Percentiles rank a stretch among this genome's conserved stretches.
Evolutionary conservation across 2,329 filamentous ascomycete species (phyloP).

Genomic region (Capronia epimyces): DNA sequence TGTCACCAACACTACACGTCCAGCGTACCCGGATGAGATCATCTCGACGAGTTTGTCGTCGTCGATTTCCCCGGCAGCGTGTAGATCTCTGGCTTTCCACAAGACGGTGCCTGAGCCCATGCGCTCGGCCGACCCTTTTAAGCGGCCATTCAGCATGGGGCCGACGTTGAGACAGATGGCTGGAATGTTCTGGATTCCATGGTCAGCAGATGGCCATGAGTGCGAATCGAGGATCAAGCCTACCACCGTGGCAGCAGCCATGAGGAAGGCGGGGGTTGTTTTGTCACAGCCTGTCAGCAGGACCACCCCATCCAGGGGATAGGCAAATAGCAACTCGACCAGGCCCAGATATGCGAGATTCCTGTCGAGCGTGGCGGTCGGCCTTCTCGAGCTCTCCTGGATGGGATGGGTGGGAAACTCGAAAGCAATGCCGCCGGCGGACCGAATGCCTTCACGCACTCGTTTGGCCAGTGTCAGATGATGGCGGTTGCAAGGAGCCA

Average conservation of each 20-base stretch:
- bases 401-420: slow-evolving; percentile 52
- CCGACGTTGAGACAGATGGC: slow-evolving; percentile 50
- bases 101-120: slow-evolving; percentile 46
- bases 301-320: slow-evolving; percentile 49
- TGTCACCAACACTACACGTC: neutral
- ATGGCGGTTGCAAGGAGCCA: slow-evolving; percentile 49
- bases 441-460: slow-evolving; percentile 47
- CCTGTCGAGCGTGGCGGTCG: slow-evolving; percentile 47
- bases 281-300: slow-evolving; percentile 51
- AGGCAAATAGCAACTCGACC: slow-evolving; percentile 46
- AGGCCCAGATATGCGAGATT: slow-evolving; percentile 47
- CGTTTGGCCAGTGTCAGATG: slow-evolving; percentile 48
- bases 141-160: slow-evolving; percentile 50
- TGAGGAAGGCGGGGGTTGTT: slow-evolving; percentile 48
- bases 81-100: slow-evolving; percentile 47
- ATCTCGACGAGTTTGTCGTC: slow-evolving; percentile 45
- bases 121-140: slow-evolving; percentile 34
- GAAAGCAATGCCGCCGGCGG: slow-evolving; percentile 47
- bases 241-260: slow-evolving; percentile 49
- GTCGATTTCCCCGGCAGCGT: slow-evolving; percentile 45
- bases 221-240: slow-evolving; percentile 16
- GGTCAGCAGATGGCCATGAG: slow-evolving; percentile 1
- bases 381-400: slow-evolving; percentile 45
- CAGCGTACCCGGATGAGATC: slow-evolving; percentile 38
- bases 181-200: slow-evolving; percentile 42